Evolutionary conservation across 768 basidiomycete genomes (phyloP), one percentile per base, ranked within the genome.

Genomic region (Lentinula aciculospora): DNA sequence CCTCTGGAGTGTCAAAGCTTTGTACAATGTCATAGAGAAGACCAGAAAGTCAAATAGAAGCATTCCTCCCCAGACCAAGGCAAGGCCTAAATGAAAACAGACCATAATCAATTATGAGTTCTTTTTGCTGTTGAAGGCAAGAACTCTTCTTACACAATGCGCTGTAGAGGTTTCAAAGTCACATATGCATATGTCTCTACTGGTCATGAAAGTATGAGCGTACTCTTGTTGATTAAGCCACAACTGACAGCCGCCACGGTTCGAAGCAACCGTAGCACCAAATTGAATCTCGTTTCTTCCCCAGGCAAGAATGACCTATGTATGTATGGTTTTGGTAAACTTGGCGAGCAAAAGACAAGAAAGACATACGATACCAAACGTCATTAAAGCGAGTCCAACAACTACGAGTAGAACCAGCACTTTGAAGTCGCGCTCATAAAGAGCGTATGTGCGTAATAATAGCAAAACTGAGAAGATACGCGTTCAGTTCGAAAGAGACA

Each of bases 1-100:
- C n/a, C 58, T 13, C 12, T 23, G 31, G 8, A 44, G 32, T 1
- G 45, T 28, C 9, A 61, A 44, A 21, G 61, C 58, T 36, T 63
- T 63, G 55, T 63, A 65, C 17, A 66, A 36, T 25, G 66, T 66
- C 12, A 67, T 50, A 10, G 40, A 12, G 46, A 67, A 67, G 25
- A 67, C 57, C 1, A 66, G 19, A 12, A 57, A 31, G 40, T 67
- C 66, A 19, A 67, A 66, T 19, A 62, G 28, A 4, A 65, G 53
- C 50, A 64, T 55, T 9, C 58, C 61, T 17, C 47, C 54, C 64
- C 65, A 67, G 13, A 62, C 57, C 19, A 58, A 49, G 17, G 58
- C 58, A 32, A 65, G 39, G 7, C 32, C 62, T 60, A 48, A 6
- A 19, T 25, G 28, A 36, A 50, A n/a, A n/a, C n/a, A n/a, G n/a